Evolutionary conservation across 768 basidiomycete genomes (phyloP).

Genomic region (Cyclocybe cylindracea): DNA sequence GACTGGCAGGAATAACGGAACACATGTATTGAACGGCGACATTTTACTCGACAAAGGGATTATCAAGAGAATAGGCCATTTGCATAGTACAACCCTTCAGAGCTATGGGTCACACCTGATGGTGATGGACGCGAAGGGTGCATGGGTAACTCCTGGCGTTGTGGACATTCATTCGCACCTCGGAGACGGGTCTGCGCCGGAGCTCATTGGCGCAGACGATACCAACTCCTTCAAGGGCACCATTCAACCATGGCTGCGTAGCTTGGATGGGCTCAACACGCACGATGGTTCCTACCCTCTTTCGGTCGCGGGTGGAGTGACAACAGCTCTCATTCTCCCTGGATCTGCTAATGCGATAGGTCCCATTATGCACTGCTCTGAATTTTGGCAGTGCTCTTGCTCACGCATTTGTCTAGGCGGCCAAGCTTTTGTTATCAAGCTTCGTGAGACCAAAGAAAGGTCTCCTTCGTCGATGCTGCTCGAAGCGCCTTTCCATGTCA

Average conservation of each 20-base stretch:
- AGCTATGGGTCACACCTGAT: constrained; percentile 38
- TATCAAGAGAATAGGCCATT: constrained; percentile 57
- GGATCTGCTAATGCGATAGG: constrained; percentile 71
- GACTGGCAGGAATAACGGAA: constrained; percentile 75
- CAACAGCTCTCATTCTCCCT: constrained; percentile 75
- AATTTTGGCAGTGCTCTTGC: background rate
- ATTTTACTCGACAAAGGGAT: constrained; percentile 71
- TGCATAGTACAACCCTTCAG: constrained; percentile 29
- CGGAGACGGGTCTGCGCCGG: constrained; percentile 53
- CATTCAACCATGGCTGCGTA: constrained; percentile 63
- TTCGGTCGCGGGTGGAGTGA: constrained; percentile 79
- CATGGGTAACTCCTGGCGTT: constrained; percentile 82
- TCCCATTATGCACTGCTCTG: constrained; percentile 18
- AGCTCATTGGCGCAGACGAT: constrained; percentile 52
- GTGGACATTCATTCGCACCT: constrained; percentile 72
- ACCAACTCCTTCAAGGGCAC: constrained; percentile 53
- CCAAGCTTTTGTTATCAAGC: constrained; percentile 59
- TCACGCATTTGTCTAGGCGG: constrained; percentile 15
- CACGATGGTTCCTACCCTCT: constrained; percentile 73
- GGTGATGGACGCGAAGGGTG: constrained; percentile 62
- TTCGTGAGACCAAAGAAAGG: constrained; percentile 69
- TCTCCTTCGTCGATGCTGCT: constrained; percentile 75
- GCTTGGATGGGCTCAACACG: constrained; percentile 79
- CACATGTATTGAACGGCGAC: constrained; percentile 63
- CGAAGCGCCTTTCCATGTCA: constrained; percentile 69